Conservation (phyloP, 352 stramenopile species). For the Saprolegnia parasitica region DNA sequence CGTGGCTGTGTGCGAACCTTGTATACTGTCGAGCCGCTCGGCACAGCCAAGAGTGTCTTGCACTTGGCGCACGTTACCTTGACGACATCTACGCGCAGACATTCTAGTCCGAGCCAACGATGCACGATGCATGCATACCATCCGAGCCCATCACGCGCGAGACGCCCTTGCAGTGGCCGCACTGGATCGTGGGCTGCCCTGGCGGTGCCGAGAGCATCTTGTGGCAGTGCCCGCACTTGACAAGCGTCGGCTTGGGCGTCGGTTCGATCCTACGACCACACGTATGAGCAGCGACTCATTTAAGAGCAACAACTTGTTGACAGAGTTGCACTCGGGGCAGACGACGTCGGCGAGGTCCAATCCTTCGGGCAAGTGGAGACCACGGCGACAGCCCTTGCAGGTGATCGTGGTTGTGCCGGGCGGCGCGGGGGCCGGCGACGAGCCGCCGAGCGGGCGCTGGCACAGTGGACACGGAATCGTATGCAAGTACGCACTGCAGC, state of each 20-base stretch:
- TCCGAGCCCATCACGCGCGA: constrained; percentile 34
- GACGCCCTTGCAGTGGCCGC: constrained; percentile 67
- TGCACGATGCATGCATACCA: too few species aligned
- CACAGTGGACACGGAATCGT: constrained; percentile 27
- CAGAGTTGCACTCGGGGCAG: constrained; percentile 24
- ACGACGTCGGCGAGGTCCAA: constrained; percentile 18
- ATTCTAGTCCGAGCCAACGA: too few species aligned
- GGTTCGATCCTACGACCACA: background rate
- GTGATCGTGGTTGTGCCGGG: constrained; percentile 1
- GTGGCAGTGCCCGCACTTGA: constrained; percentile 78
- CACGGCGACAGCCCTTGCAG: background rate
- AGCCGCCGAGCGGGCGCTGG: background rate
- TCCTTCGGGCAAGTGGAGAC: constrained; percentile 19
- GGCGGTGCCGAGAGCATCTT: constrained; percentile 84
- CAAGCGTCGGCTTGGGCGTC: background rate
- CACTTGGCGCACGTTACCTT: constrained; percentile 67
- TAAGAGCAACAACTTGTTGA: constrained; percentile 19
- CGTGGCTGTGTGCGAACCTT: too few species aligned
- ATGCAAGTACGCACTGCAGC: constrained; percentile 6
- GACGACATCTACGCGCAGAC: constrained; percentile 12
- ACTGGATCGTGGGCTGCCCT: constrained; percentile 71
- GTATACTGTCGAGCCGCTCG: constrained; percentile 74
- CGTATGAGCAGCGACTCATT: too few species aligned
- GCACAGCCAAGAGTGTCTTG: constrained; percentile 77
- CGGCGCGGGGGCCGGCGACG: background rate